Evolutionary conservation across 2,329 filamentous ascomycete genomes (phyloP).

Genomic region (Teratosphaeriaceae sp.): DNA sequence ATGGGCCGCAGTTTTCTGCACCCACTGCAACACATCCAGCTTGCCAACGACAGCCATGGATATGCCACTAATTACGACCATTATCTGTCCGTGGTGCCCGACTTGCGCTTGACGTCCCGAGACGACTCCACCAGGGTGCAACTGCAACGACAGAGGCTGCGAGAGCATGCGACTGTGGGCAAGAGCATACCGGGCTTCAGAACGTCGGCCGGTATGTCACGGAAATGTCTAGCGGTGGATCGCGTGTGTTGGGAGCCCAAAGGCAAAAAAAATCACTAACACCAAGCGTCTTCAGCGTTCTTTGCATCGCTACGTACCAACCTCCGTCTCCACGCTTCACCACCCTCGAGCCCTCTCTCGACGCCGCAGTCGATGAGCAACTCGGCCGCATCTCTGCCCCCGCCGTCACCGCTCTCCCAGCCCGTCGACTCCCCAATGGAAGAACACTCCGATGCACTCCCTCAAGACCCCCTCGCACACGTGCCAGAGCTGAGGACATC

Average conservation of each 20-base stretch:
- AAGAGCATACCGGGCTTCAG: constrained; percentile 28
- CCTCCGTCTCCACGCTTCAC: constrained; percentile 55
- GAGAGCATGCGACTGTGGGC: constrained; percentile 21
- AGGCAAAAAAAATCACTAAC: no score
- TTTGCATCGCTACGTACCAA: constrained; percentile 77
- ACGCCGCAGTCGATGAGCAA: constrained; percentile 54
- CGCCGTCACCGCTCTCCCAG: constrained; percentile 36
- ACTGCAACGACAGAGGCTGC: constrained; percentile 23
- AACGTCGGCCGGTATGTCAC: constrained; percentile 29
- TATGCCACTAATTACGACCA: no score
- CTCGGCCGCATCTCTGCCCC: constrained; percentile 46
- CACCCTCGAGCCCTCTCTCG: constrained; percentile 56
- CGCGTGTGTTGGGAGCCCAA: no score
- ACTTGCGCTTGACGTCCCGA: constrained; percentile 14
- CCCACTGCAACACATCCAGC: constrained; percentile 7
- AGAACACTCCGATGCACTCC: constrained; percentile 20
- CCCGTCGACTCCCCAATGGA: constrained; percentile 23
- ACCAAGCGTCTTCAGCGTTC: constrained; percentile 69
- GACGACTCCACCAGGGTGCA: constrained; percentile 25
- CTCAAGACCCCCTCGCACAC: constrained; percentile 40
- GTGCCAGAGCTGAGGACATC: constrained; percentile 60
- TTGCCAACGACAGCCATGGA: constrained; percentile 3
- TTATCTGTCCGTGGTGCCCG: constrained; percentile 9
- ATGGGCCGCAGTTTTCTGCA: constrained; percentile 8
- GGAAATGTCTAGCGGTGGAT: constrained; percentile 2